Evolutionary conservation across 164 flowering plant genomes (phyloP), one percentile per base, ranked within the genome.

Genomic region (Magnolia sinica): DNA sequence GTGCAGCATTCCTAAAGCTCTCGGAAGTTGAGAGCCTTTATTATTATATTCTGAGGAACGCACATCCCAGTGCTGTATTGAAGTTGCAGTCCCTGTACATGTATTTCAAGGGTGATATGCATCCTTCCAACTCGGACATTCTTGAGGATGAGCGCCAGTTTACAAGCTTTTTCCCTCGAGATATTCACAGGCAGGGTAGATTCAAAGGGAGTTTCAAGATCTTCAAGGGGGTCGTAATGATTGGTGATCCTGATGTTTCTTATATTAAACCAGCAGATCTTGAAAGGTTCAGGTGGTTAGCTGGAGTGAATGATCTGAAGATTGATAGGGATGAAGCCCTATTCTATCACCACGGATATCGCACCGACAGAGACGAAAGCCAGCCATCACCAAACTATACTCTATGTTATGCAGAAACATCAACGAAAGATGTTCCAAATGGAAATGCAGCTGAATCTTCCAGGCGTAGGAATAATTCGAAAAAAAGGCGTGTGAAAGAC

Each of bases 91-190:
- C 63, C 1, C 22, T 78, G 19, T 61, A 74, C 76, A 45, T 72
- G 51, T 78, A 73, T 74, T 69, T 78, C 6, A 69, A 69, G 29
- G 80, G 80, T 1, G 55, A 59, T 4, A n/a, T 74, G 45, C 31
- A 68, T 55, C 59, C 50, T 4, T 49, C 75, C 19, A 58, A 16
- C 20, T 24, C 23, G 16, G 64, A 24, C 5, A 22, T 10, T 6
- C 49, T 63, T n/a, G 72, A 66, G 8, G 80, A 78, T 74, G 73
- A 18, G 19, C 59, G 77, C 68, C 76, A 74, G 24, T 78, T 78
- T 20, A 68, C 80, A 8, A 27, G 63, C 45, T 59, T 78, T 29
- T 78, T 78, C 24, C 80, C 80, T 3, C 16, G 23, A 50, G 64
- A 68, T 68, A 51, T 78, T 50, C 80, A 78, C 31, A 24, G 45